phyloP scores from a whole-genome alignment of 805 yeast genomes.

The Candida jianshihensis region DNA sequence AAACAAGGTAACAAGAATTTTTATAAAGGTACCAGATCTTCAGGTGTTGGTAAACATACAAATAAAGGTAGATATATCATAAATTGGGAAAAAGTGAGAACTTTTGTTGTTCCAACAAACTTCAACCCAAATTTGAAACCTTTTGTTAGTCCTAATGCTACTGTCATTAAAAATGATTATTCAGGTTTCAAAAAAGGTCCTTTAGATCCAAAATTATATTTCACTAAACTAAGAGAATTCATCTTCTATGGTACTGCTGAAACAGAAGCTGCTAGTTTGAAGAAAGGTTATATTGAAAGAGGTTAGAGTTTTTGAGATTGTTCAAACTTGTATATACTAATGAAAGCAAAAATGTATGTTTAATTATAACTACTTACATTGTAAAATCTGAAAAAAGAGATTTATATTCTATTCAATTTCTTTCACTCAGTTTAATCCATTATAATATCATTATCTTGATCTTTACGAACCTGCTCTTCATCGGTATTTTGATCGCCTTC shows the following conservation, averaged over 20 bases:
- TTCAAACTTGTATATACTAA: slow-evolving; percentile 11
- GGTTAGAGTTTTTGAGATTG: slow-evolving; percentile 18
- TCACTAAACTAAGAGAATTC: slow-evolving; percentile 67
- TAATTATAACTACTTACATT: too few relatives aligned
- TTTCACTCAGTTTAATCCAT: slow-evolving; percentile 8
- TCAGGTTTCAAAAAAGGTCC: slow-evolving; percentile 68
- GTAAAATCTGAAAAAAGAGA: too few relatives aligned
- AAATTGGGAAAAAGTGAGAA: slow-evolving; percentile 81
- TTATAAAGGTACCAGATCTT: slow-evolving; percentile 94
- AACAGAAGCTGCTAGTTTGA: slow-evolving; percentile 22
- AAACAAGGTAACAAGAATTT: slow-evolving; percentile 91
- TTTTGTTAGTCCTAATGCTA: slow-evolving; percentile 67
- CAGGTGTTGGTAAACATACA: slow-evolving; percentile 84
- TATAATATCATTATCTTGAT: slow-evolving; percentile 19
- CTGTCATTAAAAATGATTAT: slow-evolving; percentile 60
- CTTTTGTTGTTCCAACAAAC: slow-evolving; percentile 72
- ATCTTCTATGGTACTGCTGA: slow-evolving; percentile 63
- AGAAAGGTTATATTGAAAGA: slow-evolving; percentile 23
- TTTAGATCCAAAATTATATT: slow-evolving; percentile 64
- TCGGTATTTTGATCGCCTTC: not conserved
- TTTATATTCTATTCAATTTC: too few relatives aligned
- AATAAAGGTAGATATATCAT: slow-evolving; percentile 67
- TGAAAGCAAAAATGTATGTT: too few relatives aligned
- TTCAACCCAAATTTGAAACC: slow-evolving; percentile 52
- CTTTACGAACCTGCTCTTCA: slow-evolving; percentile 7